phyloP scores from a whole-genome alignment of 306 rosid genomes.

The Cicer chorassanicum region DNA sequence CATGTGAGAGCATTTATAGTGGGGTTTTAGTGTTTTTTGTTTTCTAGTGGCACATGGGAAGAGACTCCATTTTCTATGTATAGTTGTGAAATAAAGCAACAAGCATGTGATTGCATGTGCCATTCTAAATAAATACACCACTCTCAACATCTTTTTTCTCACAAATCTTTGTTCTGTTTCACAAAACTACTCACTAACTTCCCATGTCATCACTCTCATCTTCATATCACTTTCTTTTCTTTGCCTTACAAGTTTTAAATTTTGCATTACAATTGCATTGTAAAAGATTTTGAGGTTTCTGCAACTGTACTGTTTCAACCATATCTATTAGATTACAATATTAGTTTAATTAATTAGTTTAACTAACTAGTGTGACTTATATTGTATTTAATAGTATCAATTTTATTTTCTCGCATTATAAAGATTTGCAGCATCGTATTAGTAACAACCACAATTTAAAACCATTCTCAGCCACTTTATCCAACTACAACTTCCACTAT shows the following conservation, averaged over 20 bases:
- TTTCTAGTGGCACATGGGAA: conserved; percentile 71
- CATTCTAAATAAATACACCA: conserved; percentile 57
- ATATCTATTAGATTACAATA: too few species aligned
- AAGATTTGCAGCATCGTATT: too few species aligned
- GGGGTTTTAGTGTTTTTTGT: conserved; percentile 65
- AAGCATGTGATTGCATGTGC: conserved; percentile 89
- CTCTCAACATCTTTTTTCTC: conserved; percentile 41
- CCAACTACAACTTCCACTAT: background rate
- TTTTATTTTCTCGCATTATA: too few species aligned
- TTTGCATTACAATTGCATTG: too few species aligned
- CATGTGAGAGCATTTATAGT: conserved; percentile 81
- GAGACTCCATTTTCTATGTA: conserved; percentile 48
- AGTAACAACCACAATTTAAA: too few species aligned
- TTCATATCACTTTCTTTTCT: conserved; percentile 8
- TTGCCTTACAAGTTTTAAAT: too few species aligned
- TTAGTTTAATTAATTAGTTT: too few species aligned
- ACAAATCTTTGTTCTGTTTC: conserved; percentile 38
- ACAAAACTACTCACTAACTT: background rate
- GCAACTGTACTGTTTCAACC: too few species aligned
- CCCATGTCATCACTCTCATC: conserved; percentile 26
- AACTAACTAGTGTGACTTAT: too few species aligned
- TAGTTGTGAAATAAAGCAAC: conserved; percentile 51
- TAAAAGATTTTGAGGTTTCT: too few species aligned
- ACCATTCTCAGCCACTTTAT: too few species aligned
- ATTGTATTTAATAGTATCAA: too few species aligned